Base-by-base conservation (phyloP, 2,329 filamentous ascomycete species). In the Raffaelea ambrosiae region DNA sequence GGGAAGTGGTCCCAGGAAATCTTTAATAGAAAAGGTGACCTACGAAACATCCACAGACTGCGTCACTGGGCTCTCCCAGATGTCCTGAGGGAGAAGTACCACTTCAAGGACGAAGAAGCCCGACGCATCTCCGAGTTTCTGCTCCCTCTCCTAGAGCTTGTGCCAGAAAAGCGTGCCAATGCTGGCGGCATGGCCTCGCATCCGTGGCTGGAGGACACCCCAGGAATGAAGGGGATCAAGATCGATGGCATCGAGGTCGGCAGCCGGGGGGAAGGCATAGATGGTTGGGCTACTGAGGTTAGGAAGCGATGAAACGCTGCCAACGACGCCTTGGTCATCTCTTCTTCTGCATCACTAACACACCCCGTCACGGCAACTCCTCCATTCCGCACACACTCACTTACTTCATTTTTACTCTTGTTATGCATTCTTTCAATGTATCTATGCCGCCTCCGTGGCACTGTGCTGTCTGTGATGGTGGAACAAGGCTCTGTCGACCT, bases 1-100 rank as follows among this genome's bases (percentile, higher is more conserved):
- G 93, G 93, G 45, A 96, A 96, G 68, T 97, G 93, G 93, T 90
- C 85, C 14, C 91, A 96, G 66, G 93, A 97, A 65, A 98, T 98
- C 54, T 98, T 98, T 74, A 97, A 96, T 65, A 83, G 93, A 56
- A 95, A 95, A 66, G 93, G 93, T 57, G 93, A 98, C 64, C 78
- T 98, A 35, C 87, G 93, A 50, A 97, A 98, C 69, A 98, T 98
- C 59, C 93, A 97, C 66, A 81, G 93, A 40, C 77, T 98, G 54
- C 86, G 93, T 46, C 91, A 97, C 68, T 98, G 93, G 93, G 89
- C 90, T 0, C 72, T 98, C 5, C 81, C 90, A 0, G 91, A 97
- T 59, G 93, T 98, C 2, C 74, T 98, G 29, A 80, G 85, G 51
- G 93, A 98, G 66, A 98, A 98, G 63, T 98, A 98, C 61, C 93